Evolutionary conservation across 148 eudicot species (phyloP).

Genomic region (Rhododendron mucronatum): DNA sequence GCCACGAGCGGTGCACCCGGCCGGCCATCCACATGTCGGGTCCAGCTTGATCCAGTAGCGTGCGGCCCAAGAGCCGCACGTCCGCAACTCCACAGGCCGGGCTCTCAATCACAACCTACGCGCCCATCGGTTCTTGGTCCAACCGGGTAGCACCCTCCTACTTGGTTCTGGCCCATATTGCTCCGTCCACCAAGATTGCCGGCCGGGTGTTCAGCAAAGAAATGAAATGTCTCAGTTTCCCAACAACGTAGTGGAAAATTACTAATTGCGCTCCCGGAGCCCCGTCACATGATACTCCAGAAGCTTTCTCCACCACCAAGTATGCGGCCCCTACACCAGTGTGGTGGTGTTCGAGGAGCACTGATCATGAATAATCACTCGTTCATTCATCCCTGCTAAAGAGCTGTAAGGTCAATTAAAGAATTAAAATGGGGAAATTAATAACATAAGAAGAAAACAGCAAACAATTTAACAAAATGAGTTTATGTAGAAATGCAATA

Average conservation of each 20-base stretch:
- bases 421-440: background rate
- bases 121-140: background rate
- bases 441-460: background rate
- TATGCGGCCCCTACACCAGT: background rate
- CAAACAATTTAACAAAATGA: background rate
- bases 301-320: background rate
- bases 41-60: too few species aligned
- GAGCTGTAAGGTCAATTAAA: too few species aligned
- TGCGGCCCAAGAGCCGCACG: too few species aligned
- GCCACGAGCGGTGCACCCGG: too few species aligned
- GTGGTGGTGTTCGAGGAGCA: background rate
- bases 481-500: background rate
- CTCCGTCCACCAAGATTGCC: background rate
- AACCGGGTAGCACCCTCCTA: background rate
- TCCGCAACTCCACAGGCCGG: too few species aligned
- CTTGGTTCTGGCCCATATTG: background rate
- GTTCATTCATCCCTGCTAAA: background rate
- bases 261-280: too few species aligned
- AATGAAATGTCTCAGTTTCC: background rate
- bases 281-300: background rate
- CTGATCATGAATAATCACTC: too few species aligned
- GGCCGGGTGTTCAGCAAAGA: background rate
- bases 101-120: too few species aligned
- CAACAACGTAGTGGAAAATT: background rate
- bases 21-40: too few species aligned